Evolutionary conservation across 441 rosid species (phyloP).

Genomic region (Euphorbia schlechtendalii): DNA sequence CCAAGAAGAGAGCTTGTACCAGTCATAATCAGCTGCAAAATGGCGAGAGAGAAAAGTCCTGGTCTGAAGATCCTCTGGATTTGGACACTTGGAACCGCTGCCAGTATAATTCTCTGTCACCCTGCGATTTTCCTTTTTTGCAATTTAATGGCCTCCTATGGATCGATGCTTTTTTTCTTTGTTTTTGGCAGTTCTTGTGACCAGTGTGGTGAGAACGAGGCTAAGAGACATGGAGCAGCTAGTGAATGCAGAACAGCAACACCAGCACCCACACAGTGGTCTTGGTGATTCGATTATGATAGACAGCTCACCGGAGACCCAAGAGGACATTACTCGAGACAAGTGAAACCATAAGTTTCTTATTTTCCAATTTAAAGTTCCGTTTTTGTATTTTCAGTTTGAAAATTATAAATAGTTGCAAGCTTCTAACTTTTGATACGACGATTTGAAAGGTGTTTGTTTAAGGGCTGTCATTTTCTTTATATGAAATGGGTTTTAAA

Average conservation of each 20-base stretch:
- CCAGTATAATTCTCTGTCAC: conserved; percentile 29
- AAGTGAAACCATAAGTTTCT: conserved; percentile 27
- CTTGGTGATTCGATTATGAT: not conserved
- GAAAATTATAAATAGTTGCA: not conserved
- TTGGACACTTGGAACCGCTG: conserved; percentile 91
- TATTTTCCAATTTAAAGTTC: not conserved
- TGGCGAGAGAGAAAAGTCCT: conserved; percentile 69
- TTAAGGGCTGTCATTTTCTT: not conserved
- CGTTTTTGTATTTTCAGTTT: not conserved
- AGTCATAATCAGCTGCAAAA: conserved; percentile 11
- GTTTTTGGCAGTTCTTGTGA: conserved; percentile 50
- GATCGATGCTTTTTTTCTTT: not conserved
- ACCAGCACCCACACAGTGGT: not conserved
- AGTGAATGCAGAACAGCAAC: conserved; percentile 30
- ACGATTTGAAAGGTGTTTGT: not conserved
- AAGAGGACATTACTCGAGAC: conserved; percentile 22
- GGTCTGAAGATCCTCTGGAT: conserved; percentile 87
- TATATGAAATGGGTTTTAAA: not conserved
- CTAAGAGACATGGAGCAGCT: conserved; percentile 58
- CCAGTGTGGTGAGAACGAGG: conserved; percentile 65
- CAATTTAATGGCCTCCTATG: not conserved
- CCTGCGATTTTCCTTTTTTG: not conserved
- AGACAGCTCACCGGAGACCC: conserved; percentile 21
- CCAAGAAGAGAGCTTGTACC: not conserved
- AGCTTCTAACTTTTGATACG: not conserved